Evolutionary conservation across 2,329 filamentous ascomycete genomes (phyloP).

Genomic region (Penicillium sp.): DNA sequence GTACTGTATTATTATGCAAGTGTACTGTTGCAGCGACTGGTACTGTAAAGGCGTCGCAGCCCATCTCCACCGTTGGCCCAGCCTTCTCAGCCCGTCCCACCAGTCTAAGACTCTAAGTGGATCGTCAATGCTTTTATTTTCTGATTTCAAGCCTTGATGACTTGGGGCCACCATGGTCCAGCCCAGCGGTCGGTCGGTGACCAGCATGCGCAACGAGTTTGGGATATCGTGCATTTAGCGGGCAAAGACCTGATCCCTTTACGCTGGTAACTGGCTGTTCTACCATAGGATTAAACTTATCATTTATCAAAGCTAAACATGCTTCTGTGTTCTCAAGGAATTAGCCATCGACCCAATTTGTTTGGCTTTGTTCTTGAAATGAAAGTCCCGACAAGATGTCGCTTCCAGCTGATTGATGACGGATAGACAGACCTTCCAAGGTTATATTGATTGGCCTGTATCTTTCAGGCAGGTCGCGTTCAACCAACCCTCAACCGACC

Average conservation of each 20-base stretch:
- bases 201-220: conserved; percentile 6
- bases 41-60: conserved; percentile 17
- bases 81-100: conserved; percentile 20
- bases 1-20: not conserved
- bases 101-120: conserved; percentile 19
- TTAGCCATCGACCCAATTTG: too few species aligned
- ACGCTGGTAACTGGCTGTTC: not conserved
- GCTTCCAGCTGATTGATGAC: not conserved
- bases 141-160: conserved; percentile 23
- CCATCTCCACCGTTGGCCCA: conserved; percentile 23
- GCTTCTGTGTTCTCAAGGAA: too few species aligned
- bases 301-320: too few species aligned
- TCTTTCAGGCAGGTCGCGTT: conserved; percentile 1
- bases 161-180: conserved; percentile 13
- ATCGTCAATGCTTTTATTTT: conserved; percentile 22
- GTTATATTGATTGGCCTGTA: not conserved
- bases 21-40: not conserved
- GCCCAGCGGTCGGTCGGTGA: conserved; percentile 6
- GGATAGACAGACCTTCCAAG: not conserved
- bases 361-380: too few species aligned
- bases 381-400: not conserved
- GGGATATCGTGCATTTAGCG: not conserved
- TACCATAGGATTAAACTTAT: too few species aligned
- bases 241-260: not conserved
- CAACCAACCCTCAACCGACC: not conserved